These are phyloP conservation scores for Furcasterigmium sp. DNA, from an alignment of 2,329 filamentous ascomycete genomes.

Conservation along the genomic window DNA sequence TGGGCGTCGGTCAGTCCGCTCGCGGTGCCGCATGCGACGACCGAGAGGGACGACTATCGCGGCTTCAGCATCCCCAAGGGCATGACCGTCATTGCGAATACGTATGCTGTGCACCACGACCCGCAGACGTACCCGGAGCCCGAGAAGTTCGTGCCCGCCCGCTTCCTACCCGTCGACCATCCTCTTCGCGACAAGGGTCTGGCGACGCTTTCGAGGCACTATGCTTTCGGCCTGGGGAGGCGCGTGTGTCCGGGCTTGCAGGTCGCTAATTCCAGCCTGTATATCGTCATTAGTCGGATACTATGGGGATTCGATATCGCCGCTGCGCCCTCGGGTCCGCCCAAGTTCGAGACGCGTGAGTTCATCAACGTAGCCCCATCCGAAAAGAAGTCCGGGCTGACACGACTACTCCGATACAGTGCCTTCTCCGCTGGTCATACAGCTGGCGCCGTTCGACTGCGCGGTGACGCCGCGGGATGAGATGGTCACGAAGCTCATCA, in stretches of 20 bases:
- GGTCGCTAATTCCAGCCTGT: conserved; percentile 44
- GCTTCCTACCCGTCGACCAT: conserved; percentile 17
- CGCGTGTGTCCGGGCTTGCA: conserved; percentile 39
- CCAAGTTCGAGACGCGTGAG: not conserved
- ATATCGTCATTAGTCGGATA: conserved; percentile 38
- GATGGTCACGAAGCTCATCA: not conserved
- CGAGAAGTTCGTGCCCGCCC: conserved; percentile 18
- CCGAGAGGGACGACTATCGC: conserved; percentile 40
- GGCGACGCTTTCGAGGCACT: conserved; percentile 6
- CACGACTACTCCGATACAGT: not conserved
- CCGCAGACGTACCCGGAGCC: conserved; percentile 16
- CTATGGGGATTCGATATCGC: conserved; percentile 48
- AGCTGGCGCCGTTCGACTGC: not conserved
- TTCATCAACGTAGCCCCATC: too few relatives aligned
- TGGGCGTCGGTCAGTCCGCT: conserved; percentile 27
- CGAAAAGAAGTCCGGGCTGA: not conserved
- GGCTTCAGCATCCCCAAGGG: conserved; percentile 43
- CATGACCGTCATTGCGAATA: conserved; percentile 32
- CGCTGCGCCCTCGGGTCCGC: conserved; percentile 6
- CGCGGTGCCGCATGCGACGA: conserved; percentile 41
- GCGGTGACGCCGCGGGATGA: not conserved
- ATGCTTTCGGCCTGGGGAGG: conserved; percentile 32
- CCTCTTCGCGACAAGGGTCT: conserved; percentile 20
- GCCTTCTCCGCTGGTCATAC: not conserved
- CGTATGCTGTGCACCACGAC: conserved; percentile 22